Evolutionary conservation across 768 basidiomycete genomes (phyloP).

Genomic region (Podaxis carcinomalis): DNA sequence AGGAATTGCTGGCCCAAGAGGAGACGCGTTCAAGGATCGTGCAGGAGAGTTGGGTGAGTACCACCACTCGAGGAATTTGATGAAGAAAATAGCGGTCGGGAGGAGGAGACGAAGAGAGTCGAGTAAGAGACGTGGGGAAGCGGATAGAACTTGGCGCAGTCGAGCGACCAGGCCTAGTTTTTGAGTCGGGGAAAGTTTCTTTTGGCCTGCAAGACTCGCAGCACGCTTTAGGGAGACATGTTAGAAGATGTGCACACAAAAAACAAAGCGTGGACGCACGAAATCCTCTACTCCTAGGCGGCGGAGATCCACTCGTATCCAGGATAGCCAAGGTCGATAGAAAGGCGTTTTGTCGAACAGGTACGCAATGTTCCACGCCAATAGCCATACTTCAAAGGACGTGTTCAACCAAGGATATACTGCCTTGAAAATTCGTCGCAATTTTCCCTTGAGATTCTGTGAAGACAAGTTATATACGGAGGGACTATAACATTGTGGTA

Average conservation of each 20-base stretch:
- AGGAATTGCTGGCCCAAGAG: slow-evolving; percentile 65
- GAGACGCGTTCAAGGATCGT: slow-evolving; percentile 59
- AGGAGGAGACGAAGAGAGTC: slow-evolving; percentile 78
- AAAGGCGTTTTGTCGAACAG: slow-evolving; percentile 82
- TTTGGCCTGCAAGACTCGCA: slow-evolving; percentile 29
- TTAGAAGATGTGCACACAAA: not conserved
- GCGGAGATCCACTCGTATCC: slow-evolving; percentile 81
- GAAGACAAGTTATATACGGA: not conserved
- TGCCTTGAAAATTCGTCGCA: slow-evolving; percentile 62
- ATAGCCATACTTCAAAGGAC: slow-evolving; percentile 74
- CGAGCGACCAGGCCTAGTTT: slow-evolving; percentile 34
- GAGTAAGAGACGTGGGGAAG: slow-evolving; percentile 60
- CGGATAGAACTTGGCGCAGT: slow-evolving; percentile 42
- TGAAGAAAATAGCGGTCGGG: slow-evolving; percentile 87
- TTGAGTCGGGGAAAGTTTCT: slow-evolving; percentile 22
- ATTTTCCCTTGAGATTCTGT: slow-evolving; percentile 48
- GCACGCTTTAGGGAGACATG: slow-evolving; percentile 31
- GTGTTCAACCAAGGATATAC: slow-evolving; percentile 83
- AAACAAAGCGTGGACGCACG: slow-evolving; percentile 37
- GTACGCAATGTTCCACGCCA: slow-evolving; percentile 84
- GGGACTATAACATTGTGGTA: not conserved
- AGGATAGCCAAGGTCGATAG: slow-evolving; percentile 89
- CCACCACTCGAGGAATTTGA: slow-evolving; percentile 99
- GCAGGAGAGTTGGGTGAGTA: slow-evolving; percentile 92
- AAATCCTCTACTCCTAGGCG: slow-evolving; percentile 77